Conservation (phyloP, 2,329 filamentous ascomycete genomes). For the Pestalotiopsis sp. region DNA sequence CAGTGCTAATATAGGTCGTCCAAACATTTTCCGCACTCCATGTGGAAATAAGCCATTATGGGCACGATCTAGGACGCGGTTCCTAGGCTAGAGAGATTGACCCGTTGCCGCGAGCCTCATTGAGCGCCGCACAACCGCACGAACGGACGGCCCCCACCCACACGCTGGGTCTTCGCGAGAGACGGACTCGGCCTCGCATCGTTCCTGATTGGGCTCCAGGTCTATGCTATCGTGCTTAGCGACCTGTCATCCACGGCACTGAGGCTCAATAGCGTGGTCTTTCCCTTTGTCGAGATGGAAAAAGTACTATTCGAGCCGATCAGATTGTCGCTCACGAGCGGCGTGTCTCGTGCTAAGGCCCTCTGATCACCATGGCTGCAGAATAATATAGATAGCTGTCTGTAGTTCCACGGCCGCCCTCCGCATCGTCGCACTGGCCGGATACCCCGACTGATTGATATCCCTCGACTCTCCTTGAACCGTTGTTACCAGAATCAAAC, state of each 20-base stretch:
- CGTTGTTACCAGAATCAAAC: background rate
- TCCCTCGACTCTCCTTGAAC: background rate
- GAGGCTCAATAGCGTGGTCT: background rate
- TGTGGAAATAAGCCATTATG: background rate
- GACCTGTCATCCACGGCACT: background rate
- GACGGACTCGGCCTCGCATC: background rate
- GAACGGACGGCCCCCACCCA: background rate
- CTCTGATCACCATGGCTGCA: background rate
- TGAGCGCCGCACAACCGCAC: background rate
- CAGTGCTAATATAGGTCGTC: background rate
- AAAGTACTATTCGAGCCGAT: background rate
- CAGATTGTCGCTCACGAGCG: background rate
- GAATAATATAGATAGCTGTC: background rate
- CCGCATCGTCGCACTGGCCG: background rate
- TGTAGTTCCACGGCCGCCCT: background rate
- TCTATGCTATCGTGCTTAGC: background rate
- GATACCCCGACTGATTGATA: background rate
- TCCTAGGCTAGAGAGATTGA: background rate
- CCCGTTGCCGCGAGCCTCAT: constrained; percentile 12
- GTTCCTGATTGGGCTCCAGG: background rate
- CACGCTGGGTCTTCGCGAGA: background rate
- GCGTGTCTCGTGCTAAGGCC: background rate
- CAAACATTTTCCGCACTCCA: background rate
- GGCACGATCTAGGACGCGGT: background rate
- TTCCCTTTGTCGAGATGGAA: background rate